Evolutionary conservation across 495 filamentous ascomycete genomes (phyloP), one percentile per base, ranked within the genome.

Genomic region (Hypoxylon crocopeplum): DNA sequence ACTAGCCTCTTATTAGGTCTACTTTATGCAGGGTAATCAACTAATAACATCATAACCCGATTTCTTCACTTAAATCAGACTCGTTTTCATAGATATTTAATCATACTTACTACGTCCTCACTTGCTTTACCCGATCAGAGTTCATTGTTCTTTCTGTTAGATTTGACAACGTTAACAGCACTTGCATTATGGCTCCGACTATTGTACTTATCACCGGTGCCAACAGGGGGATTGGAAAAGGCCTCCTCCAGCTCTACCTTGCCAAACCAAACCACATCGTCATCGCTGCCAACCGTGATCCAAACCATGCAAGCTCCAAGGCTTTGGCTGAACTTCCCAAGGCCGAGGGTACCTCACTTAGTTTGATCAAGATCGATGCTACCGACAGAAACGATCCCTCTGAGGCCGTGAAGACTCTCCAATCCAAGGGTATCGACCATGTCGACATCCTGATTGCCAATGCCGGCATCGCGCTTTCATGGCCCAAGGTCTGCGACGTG

Each of bases 161-260:
- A n/a, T n/a, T n/a, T n/a, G n/a, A n/a, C n/a, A n/a, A n/a, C n/a
- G n/a, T n/a, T n/a, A n/a, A n/a, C n/a, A n/a, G n/a, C n/a, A n/a
- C n/a, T n/a, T n/a, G n/a, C n/a, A n/a, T n/a, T n/a, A 59, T 59
- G 48, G 22, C 48, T 17, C 36, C 48, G 10, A 48, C 32, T 19
- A 29, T 53, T 10, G 56, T 64, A 0, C 24, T 67, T 3, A 62
- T 67, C 25, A 67, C 47, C 17, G 63, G 63, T 16, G 22, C 36
- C 2, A 67, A 62, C 36, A 38, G 63, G 16, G 66, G 66, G 0
- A 41, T 69, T 1, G 66, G 66, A 1, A 66, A 52, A 11, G 66
- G 60, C 11, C 41, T 69, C 8, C 25, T 66, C 17, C 13, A 32
- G 5, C 21, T 21, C n/a, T 66, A 62, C 12, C 45, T 63, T 7